phyloP scores from a whole-genome alignment of 73 alveolate species.

The Paramecium sexaurelia region DNA sequence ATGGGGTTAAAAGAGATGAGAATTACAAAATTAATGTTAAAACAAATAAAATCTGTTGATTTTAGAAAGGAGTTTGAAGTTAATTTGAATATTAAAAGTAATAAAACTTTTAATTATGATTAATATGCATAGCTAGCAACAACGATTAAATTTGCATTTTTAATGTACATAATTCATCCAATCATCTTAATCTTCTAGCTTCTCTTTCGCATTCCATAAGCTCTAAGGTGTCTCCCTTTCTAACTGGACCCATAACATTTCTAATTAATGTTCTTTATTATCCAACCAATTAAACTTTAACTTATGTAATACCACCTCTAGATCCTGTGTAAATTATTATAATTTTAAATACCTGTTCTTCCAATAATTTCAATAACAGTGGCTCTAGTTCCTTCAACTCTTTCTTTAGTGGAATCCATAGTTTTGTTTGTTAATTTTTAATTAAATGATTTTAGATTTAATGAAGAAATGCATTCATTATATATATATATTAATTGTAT shows the following conservation, averaged over 20 bases:
- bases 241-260: constrained; percentile 99
- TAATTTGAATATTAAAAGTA: not conserved
- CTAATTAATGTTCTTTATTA: constrained; percentile 93
- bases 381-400: constrained; percentile 58
- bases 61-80: not conserved
- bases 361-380: constrained; percentile 63
- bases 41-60: not conserved
- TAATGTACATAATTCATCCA: not conserved
- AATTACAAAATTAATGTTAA: not conserved
- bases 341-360: constrained; percentile 53
- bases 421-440: not conserved
- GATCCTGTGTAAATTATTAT: constrained; percentile 80
- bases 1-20: not conserved
- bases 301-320: constrained; percentile 99
- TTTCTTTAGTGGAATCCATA: not conserved
- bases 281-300: constrained; percentile 85
- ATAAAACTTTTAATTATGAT: not conserved
- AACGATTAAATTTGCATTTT: not conserved
- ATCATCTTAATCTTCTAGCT: constrained; percentile 98
- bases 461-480: not conserved
- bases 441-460: constrained; percentile 29
- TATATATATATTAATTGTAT: not conserved
- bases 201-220: constrained; percentile 99
- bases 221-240: constrained; percentile 97
- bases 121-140: not conserved